These are phyloP conservation scores for Podospora pseudocomata DNA, from an alignment of 495 filamentous ascomycete genomes.

Conservation along the genomic window DNA sequence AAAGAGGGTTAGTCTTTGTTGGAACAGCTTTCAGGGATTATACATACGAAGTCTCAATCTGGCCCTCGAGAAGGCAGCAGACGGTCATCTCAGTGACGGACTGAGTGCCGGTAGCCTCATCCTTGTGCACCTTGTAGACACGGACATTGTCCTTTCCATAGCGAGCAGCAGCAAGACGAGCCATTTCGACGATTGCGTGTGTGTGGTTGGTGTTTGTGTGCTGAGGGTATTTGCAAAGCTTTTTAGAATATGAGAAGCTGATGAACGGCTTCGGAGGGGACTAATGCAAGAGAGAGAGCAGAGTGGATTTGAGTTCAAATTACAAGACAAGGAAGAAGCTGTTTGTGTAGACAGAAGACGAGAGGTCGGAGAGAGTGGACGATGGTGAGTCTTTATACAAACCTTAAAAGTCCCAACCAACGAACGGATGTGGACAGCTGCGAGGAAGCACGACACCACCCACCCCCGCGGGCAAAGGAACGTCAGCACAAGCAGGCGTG, in stretches of 20 bases:
- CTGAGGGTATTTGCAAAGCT: neutral
- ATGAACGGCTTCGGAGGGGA: conserved; percentile 7
- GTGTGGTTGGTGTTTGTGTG: neutral
- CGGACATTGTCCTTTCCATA: conserved; percentile 99
- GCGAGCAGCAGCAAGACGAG: conserved; percentile 66
- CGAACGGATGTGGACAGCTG: neutral
- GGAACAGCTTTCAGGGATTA: neutral
- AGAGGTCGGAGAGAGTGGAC: neutral
- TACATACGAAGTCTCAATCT: conserved; percentile 80
- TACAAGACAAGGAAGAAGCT: conserved; percentile 7
- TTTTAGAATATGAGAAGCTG: neutral
- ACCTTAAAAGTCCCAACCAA: neutral
- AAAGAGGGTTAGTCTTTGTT: conserved; percentile 15
- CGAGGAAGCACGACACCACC: neutral
- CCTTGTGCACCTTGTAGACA: conserved; percentile 85
- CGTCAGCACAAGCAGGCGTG: neutral
- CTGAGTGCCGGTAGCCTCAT: conserved; percentile 71
- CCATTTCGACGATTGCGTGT: conserved; percentile 38
- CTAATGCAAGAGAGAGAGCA: conserved; percentile 4
- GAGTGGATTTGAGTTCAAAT: conserved; percentile 6
- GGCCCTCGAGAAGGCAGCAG: conserved; percentile 81
- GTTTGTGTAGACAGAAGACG: neutral
- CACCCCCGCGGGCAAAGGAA: neutral
- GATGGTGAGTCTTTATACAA: neutral
- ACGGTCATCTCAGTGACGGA: conserved; percentile 94